Evolutionary conservation across 2,329 filamentous ascomycete genomes (phyloP).

Genomic region (Epichloe uncinata): DNA sequence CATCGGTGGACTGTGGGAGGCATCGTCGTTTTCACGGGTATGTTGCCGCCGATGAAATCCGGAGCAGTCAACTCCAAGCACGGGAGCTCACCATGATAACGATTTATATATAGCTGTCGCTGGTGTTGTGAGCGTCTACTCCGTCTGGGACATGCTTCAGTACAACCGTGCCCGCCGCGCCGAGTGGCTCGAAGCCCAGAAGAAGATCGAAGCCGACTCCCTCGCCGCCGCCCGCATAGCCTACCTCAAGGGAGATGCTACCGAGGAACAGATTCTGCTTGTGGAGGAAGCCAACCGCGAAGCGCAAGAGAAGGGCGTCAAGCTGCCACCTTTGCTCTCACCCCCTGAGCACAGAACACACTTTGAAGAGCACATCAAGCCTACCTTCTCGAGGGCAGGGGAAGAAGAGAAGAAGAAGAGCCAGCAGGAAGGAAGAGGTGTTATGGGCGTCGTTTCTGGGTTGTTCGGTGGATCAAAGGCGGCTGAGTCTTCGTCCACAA

Average conservation of each 20-base stretch:
- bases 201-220: constrained; percentile 39
- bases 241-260: constrained; percentile 45
- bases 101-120: constrained; percentile 30
- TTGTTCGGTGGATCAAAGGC: constrained; percentile 13
- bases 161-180: constrained; percentile 46
- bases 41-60: constrained; percentile 5
- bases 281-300: constrained; percentile 43
- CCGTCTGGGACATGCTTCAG: constrained; percentile 46
- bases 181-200: constrained; percentile 44
- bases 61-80: not conserved
- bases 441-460: constrained; percentile 22
- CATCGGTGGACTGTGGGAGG: constrained; percentile 42
- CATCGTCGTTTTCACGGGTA: constrained; percentile 45
- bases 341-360: constrained; percentile 25
- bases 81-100: too few relatives aligned
- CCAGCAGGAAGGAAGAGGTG: constrained; percentile 19
- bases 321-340: constrained; percentile 38
- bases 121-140: constrained; percentile 43
- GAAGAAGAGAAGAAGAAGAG: constrained; percentile 7
- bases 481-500: constrained; percentile 4
- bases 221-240: constrained; percentile 45
- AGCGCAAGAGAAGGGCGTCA: constrained; percentile 30
- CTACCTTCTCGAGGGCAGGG: constrained; percentile 15
- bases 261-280: constrained; percentile 39
- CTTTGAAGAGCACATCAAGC: constrained; percentile 22